phyloP scores from a whole-genome alignment of 148 eudicot species.

The Cornus florida region DNA sequence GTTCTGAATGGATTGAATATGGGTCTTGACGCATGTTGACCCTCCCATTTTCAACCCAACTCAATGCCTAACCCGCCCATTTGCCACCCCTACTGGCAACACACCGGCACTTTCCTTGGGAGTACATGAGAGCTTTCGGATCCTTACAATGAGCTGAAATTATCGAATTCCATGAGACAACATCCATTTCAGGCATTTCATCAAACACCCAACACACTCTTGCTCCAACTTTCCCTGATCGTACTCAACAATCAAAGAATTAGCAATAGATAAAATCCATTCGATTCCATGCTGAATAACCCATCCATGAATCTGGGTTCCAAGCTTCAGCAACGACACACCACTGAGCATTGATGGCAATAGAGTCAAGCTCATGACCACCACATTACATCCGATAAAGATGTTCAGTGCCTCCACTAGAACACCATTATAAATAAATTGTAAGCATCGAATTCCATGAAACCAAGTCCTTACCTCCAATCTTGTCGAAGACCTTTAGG shows the following conservation, averaged over 20 bases:
- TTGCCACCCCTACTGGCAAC: conserved; percentile 29
- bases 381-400: conserved; percentile 43
- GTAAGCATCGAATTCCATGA: conserved; percentile 84
- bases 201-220: conserved; percentile 51
- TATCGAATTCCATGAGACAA: conserved; percentile 70
- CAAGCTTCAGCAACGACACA: conserved; percentile 27
- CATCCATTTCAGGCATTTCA: conserved; percentile 55
- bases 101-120: conserved; percentile 40
- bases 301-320: conserved; percentile 69
- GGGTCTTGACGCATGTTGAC: too few species aligned
- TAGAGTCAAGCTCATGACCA: conserved; percentile 57
- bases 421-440: conserved; percentile 61
- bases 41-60: too few species aligned
- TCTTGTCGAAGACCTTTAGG: conserved; percentile 59
- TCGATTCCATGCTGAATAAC: conserved; percentile 53
- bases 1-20: too few species aligned
- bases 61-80: too few species aligned
- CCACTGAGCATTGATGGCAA: conserved; percentile 51
- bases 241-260: conserved; percentile 63
- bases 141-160: conserved; percentile 66
- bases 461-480: conserved; percentile 51
- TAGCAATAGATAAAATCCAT: conserved; percentile 54
- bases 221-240: conserved; percentile 27
- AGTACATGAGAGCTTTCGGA: conserved; percentile 46
- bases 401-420: conserved; percentile 38